Conservation (phyloP, 1,284 basidiomycete species). For the Malassezia sympodialis region DNA sequence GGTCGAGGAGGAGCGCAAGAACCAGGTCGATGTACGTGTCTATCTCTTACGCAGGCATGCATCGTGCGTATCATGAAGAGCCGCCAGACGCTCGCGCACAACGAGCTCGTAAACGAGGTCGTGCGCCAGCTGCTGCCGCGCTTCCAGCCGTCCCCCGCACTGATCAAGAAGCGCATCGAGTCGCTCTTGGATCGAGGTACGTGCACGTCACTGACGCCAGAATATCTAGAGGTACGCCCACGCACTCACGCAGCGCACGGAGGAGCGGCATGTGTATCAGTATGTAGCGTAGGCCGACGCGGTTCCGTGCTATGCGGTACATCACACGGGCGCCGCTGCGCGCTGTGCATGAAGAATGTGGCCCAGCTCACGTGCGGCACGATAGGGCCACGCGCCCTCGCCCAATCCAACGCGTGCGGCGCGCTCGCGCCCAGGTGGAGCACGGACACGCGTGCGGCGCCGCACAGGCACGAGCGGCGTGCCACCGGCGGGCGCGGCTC, state of each 20-base stretch:
- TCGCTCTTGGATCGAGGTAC: conserved; percentile 65
- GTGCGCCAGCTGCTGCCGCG: conserved; percentile 71
- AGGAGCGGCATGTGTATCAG: conserved; percentile 29
- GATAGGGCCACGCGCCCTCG: neutral
- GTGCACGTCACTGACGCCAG: conserved; percentile 4
- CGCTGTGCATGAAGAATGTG: conserved; percentile 9
- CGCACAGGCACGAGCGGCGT: neutral
- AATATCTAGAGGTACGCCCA: conserved; percentile 34
- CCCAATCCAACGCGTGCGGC: neutral
- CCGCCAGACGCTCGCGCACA: conserved; percentile 76
- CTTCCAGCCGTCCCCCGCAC: conserved; percentile 72
- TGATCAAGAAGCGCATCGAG: conserved; percentile 91
- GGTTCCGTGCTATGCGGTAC: neutral
- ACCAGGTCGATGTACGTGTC: conserved; percentile 70
- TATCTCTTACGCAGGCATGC: conserved; percentile 51
- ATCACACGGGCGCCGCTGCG: neutral
- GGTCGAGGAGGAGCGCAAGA: conserved; percentile 81
- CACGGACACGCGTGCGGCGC: neutral
- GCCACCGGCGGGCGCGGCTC: neutral
- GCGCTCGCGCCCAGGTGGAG: neutral
- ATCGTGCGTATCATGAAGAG: conserved; percentile 98
- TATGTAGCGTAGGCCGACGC: conserved; percentile 29
- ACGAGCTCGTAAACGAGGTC: conserved; percentile 81
- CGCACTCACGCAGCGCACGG: conserved; percentile 15
- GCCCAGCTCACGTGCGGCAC: neutral